A percentile compares a stretch with the other conserved stretches of the same genome.
Conservation (phyloP, 495 filamentous ascomycete species). For the Xylaria longipes region DNA sequence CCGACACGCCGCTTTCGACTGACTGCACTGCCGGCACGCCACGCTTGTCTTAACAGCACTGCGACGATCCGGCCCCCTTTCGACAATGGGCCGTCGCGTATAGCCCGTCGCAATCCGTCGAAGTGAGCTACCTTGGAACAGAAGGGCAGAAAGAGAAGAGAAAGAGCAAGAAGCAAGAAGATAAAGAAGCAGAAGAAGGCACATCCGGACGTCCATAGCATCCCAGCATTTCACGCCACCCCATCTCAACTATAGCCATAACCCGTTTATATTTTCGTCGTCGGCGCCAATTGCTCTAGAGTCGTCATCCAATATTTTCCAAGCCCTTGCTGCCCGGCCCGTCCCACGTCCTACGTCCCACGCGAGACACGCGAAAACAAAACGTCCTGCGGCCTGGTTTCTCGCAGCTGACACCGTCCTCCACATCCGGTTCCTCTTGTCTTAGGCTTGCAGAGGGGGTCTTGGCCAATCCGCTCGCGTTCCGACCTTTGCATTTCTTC, state of each 20-base stretch:
- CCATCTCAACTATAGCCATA: slow-evolving; percentile 3
- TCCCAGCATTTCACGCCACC: not conserved
- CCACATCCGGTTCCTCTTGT: slow-evolving; percentile 28
- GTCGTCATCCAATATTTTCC: slow-evolving; percentile 14
- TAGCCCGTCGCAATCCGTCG: slow-evolving; percentile 40
- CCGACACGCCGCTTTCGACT: slow-evolving; percentile 14
- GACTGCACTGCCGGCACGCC: slow-evolving; percentile 15
- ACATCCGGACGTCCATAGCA: not conserved
- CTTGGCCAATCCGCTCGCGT: slow-evolving; percentile 30
- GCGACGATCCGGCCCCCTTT: slow-evolving; percentile 29
- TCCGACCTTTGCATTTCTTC: slow-evolving; percentile 33
- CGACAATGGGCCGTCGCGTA: slow-evolving; percentile 42
- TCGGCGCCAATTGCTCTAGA: slow-evolving; percentile 30
- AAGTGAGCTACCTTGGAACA: slow-evolving; percentile 22
- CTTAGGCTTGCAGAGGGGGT: slow-evolving; percentile 29
- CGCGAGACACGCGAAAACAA: slow-evolving; percentile 17
- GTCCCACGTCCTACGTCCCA: slow-evolving; percentile 19
- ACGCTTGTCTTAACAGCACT: slow-evolving; percentile 21
- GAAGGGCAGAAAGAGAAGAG: slow-evolving; percentile 27
- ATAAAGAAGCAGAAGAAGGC: slow-evolving; percentile 1
- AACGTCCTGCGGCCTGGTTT: slow-evolving; percentile 24
- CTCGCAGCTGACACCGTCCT: slow-evolving; percentile 28
- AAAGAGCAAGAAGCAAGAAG: slow-evolving; percentile 18
- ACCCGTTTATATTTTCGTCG: not conserved
- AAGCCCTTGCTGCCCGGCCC: slow-evolving; percentile 12